Conservation (phyloP, 371 early-diverging fungal genomes). For the Circinella umbellata region DNA sequence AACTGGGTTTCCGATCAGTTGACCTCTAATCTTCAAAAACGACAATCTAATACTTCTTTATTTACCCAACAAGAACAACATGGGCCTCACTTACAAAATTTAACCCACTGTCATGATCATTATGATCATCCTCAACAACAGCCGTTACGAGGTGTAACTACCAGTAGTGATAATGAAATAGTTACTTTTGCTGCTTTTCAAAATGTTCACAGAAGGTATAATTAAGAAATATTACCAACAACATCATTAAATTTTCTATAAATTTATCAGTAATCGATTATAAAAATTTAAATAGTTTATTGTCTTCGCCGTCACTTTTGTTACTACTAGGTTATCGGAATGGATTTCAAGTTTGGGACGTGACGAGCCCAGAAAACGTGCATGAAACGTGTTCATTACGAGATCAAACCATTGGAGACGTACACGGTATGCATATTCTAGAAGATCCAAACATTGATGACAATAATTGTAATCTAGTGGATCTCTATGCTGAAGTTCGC, state of each 20-base stretch:
- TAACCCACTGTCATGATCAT: not conserved
- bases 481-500: slow-evolving; percentile 28
- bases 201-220: too few species aligned
- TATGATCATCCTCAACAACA: not conserved
- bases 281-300: not conserved
- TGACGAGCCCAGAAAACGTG: slow-evolving; percentile 70
- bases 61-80: slow-evolving; percentile 37
- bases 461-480: not conserved
- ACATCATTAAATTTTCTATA: too few species aligned
- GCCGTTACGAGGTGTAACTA: not conserved
- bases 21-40: slow-evolving; percentile 49
- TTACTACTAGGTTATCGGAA: slow-evolving; percentile 76
- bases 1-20: slow-evolving; percentile 63
- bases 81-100: not conserved
- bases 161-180: not conserved
- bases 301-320: slow-evolving; percentile 21
- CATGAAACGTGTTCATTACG: slow-evolving; percentile 75
- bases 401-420: slow-evolving; percentile 47
- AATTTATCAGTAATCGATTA: too few species aligned
- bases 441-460: slow-evolving; percentile 10
- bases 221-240: too few species aligned
- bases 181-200: too few species aligned
- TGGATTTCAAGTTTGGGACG: slow-evolving; percentile 87
- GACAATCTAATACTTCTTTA: slow-evolving; percentile 29
- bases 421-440: slow-evolving; percentile 55